These are phyloP conservation scores for Fennellomyces sp. DNA, from an alignment of 371 early-diverging fungal species.

Conservation along the genomic window DNA sequence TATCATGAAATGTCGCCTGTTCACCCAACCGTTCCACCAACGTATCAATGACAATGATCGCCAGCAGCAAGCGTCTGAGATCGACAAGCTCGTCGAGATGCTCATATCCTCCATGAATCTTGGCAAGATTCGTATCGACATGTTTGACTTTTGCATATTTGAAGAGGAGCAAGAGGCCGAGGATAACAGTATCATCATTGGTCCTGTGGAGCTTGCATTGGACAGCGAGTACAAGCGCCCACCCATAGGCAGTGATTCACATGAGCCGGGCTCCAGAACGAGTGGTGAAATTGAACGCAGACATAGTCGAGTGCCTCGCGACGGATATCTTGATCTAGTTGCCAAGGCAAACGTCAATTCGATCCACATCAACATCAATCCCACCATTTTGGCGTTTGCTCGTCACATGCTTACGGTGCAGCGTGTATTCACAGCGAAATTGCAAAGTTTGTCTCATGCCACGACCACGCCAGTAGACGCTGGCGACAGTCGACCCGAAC, in stretches of 20 bases:
- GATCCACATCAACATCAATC: slow-evolving; percentile 58
- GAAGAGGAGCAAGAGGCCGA: slow-evolving; percentile 42
- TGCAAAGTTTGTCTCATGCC: slow-evolving; percentile 35
- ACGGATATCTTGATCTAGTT: slow-evolving; percentile 58
- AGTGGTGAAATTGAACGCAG: slow-evolving; percentile 6
- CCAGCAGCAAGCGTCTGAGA: neutral
- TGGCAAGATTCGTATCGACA: slow-evolving; percentile 30
- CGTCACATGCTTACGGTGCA: slow-evolving; percentile 75
- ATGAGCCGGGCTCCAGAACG: neutral
- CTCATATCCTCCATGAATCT: slow-evolving; percentile 39
- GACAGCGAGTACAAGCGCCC: slow-evolving; percentile 40
- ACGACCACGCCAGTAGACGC: slow-evolving; percentile 18
- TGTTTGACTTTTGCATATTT: slow-evolving; percentile 46
- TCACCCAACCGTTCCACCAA: slow-evolving; percentile 56
- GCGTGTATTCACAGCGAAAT: slow-evolving; percentile 64
- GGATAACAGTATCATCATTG: slow-evolving; percentile 39
- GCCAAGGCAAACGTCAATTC: slow-evolving; percentile 49
- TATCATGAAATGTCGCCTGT: slow-evolving; percentile 49
- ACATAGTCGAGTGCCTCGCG: slow-evolving; percentile 12
- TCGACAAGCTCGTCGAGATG: slow-evolving; percentile 31
- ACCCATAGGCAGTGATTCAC: slow-evolving; percentile 18
- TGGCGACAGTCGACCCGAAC: no score
- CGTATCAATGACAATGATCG: neutral
- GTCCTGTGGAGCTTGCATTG: slow-evolving; percentile 27
- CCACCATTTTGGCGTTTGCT: slow-evolving; percentile 72